phyloP scores from a whole-genome alignment of 352 stramenopile species.

The Phytophthora pinifolia region DNA sequence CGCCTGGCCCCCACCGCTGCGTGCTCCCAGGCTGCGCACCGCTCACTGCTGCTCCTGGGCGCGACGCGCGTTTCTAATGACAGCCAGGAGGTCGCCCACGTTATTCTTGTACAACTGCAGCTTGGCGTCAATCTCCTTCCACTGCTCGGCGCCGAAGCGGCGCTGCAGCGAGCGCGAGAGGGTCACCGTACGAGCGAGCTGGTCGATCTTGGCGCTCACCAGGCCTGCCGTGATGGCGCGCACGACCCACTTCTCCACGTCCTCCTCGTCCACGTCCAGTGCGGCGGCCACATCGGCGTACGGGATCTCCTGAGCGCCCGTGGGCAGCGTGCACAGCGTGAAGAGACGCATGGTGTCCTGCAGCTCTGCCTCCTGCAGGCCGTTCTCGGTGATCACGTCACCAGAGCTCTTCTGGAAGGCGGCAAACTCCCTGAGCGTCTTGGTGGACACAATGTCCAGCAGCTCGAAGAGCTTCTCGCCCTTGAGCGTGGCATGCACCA shows the following conservation, averaged over 20 bases:
- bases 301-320: slow-evolving; percentile 91
- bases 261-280: slow-evolving; percentile 77
- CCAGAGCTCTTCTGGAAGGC: slow-evolving; percentile 76
- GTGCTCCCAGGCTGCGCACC: slow-evolving; percentile 9
- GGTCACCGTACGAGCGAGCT: slow-evolving; percentile 91
- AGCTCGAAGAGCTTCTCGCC: slow-evolving; percentile 74
- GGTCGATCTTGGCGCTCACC: slow-evolving; percentile 94
- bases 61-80: slow-evolving; percentile 71
- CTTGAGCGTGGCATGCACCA: slow-evolving; percentile 79
- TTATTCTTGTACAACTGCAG: slow-evolving; percentile 94
- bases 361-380: slow-evolving; percentile 58
- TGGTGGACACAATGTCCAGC: slow-evolving; percentile 92
- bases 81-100: slow-evolving; percentile 87
- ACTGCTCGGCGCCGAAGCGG: slow-evolving; percentile 89
- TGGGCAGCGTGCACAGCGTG: slow-evolving; percentile 90
- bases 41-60: slow-evolving; percentile 64
- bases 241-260: slow-evolving; percentile 95
- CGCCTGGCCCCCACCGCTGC: slow-evolving; percentile 7
- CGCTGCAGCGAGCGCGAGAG: slow-evolving; percentile 74
- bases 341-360: slow-evolving; percentile 91
- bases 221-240: slow-evolving; percentile 90
- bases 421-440: slow-evolving; percentile 90
- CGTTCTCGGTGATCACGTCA: slow-evolving; percentile 65
- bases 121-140: slow-evolving; percentile 87
- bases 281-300: slow-evolving; percentile 86